Percentiles rank a stretch among this genome's conserved stretches.
Evolutionary conservation across 768 basidiomycete genomes (phyloP).

Genomic region (Kwoniella botswanensis): DNA sequence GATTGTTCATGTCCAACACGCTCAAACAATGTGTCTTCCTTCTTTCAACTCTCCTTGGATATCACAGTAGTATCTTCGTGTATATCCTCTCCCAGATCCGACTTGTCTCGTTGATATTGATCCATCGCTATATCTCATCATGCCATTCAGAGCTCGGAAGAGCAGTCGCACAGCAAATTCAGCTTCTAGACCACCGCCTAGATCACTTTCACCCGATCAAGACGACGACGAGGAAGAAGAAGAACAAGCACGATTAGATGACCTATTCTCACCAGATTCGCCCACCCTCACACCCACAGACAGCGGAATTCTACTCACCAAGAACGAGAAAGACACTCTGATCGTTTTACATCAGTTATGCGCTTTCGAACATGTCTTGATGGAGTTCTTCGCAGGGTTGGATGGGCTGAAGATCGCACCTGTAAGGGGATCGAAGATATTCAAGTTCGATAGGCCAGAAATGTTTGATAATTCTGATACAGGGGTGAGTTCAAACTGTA

Average conservation of each 20-base stretch:
- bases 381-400: conserved; percentile 2
- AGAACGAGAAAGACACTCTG: neutral
- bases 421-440: conserved; percentile 1
- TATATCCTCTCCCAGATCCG: too few species aligned
- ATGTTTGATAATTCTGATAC: conserved; percentile 4
- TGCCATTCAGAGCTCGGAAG: conserved; percentile 3
- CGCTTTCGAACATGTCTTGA: conserved; percentile 10
- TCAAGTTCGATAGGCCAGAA: conserved; percentile 1
- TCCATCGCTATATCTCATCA: neutral
- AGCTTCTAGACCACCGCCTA: too few species aligned
- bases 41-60: too few species aligned
- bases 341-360: conserved; percentile 9
- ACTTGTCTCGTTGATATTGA: too few species aligned
- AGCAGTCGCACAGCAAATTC: neutral
- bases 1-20: too few species aligned
- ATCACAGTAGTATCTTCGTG: too few species aligned
- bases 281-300: too few species aligned
- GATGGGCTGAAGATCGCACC: conserved; percentile 4
- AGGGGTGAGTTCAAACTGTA: neutral
- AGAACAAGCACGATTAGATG: too few species aligned
- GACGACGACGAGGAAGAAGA: too few species aligned
- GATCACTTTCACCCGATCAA: too few species aligned
- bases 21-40: too few species aligned
- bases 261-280: too few species aligned
- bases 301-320: neutral